phyloP scores from a whole-genome alignment of 208 protist genomes.

The Crithidia thermophila region DNA sequence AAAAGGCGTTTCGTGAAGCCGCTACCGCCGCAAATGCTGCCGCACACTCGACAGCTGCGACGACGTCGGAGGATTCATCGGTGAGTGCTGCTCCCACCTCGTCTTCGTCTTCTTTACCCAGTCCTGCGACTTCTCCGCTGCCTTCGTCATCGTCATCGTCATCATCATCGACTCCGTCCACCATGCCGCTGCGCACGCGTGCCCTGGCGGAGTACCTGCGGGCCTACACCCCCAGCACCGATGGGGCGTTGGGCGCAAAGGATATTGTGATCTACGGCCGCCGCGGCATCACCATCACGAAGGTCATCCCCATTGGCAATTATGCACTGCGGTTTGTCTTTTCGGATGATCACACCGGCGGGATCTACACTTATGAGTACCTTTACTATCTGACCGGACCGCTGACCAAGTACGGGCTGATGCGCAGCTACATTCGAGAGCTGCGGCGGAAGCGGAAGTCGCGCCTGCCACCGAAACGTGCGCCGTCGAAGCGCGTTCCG shows the following conservation, averaged over 20 bases:
- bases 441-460: constrained; percentile 58
- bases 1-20: constrained; percentile 5
- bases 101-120: too few relatives aligned
- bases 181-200: constrained; percentile 36
- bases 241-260: constrained; percentile 48
- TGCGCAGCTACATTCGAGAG: constrained; percentile 80
- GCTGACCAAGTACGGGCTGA: constrained; percentile 57
- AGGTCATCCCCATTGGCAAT: constrained; percentile 79
- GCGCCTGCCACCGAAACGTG: constrained; percentile 68
- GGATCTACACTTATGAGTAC: constrained; percentile 89
- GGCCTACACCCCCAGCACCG: constrained; percentile 83
- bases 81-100: background rate
- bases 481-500: constrained; percentile 37
- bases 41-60: background rate
- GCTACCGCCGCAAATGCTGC: background rate
- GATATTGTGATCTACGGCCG: constrained; percentile 80
- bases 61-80: background rate
- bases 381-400: constrained; percentile 64
- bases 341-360: constrained; percentile 80
- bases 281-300: constrained; percentile 72
- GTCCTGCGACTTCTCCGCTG: too few relatives aligned
- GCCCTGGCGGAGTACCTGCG: constrained; percentile 85
- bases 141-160: too few relatives aligned
- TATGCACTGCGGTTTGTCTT: constrained; percentile 90
- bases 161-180: too few relatives aligned